Conservation (phyloP, 1,284 basidiomycete species). For the Heimioporus retisporus region DNA sequence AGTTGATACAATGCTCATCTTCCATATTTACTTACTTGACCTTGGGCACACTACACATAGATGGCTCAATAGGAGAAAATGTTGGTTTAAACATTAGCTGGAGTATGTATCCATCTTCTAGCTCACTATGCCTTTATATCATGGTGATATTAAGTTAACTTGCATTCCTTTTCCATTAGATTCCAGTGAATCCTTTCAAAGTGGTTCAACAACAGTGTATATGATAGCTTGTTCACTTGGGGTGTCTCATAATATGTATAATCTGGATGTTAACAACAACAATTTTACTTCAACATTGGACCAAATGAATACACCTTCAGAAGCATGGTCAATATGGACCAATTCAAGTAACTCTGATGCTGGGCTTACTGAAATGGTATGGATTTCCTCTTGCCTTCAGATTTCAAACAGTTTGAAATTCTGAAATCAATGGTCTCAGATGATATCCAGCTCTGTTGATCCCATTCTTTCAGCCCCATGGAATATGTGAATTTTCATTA, state of each 20-base stretch:
- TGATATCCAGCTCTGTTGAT: no score
- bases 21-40: background rate
- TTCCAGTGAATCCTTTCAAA: background rate
- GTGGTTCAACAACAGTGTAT: background rate
- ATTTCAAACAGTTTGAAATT: background rate
- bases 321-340: slow-evolving; percentile 2
- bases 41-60: background rate
- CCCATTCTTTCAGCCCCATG: no score
- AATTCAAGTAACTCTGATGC: background rate
- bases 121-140: no score
- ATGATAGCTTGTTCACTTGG: slow-evolving; percentile 1
- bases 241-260: background rate
- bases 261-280: background rate
- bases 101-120: no score
- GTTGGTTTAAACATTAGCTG: background rate
- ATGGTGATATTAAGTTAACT: no score
- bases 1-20: no score
- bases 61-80: background rate
- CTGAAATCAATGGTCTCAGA: no score
- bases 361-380: background rate
- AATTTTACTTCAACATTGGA: background rate
- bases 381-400: background rate
- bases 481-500: no score
- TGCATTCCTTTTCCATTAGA: background rate
- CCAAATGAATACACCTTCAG: background rate